These are phyloP conservation scores for Trichomonas vaginalis DNA, from an alignment of 208 protist genomes.

Conservation along the genomic window DNA sequence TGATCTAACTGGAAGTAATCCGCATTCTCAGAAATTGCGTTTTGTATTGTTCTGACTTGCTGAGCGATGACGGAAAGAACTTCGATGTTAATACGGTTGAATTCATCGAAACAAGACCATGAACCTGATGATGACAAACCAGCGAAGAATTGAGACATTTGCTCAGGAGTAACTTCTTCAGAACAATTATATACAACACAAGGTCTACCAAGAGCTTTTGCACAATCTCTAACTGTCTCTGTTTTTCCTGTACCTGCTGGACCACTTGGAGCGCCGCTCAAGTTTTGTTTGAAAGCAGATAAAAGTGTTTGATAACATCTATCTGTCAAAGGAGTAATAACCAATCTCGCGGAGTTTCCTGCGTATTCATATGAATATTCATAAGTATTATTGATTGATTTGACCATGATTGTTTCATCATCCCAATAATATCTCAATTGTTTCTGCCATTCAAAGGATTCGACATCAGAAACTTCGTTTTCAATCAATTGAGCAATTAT, in stretches of 20 bases:
- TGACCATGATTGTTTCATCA: constrained; percentile 27
- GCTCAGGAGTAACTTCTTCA: background rate
- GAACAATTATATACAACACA: constrained; percentile 27
- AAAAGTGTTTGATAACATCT: constrained; percentile 48
- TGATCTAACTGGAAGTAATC: constrained; percentile 75
- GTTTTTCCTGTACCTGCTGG: constrained; percentile 57
- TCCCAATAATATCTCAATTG: constrained; percentile 88
- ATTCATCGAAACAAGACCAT: constrained; percentile 92
- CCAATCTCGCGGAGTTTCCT: constrained; percentile 49
- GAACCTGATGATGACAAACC: constrained; percentile 79
- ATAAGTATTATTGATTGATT: constrained; percentile 31
- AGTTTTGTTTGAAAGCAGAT: constrained; percentile 39
- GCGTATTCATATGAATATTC: constrained; percentile 57
- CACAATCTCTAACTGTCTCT: constrained; percentile 53
- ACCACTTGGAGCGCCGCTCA: constrained; percentile 47
- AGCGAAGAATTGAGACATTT: constrained; percentile 85
- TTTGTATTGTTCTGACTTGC: constrained; percentile 79
- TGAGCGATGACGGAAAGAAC: constrained; percentile 87
- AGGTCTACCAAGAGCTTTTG: constrained; percentile 50
- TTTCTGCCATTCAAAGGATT: constrained; percentile 76
- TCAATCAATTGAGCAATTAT: constrained; percentile 69
- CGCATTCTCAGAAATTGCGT: constrained; percentile 58
- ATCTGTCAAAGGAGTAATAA: constrained; percentile 59
- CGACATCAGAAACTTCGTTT: constrained; percentile 60
- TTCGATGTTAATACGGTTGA: constrained; percentile 95